Base-by-base conservation (phyloP, 805 yeast genomes). In the Candida hispaniensis region DNA sequence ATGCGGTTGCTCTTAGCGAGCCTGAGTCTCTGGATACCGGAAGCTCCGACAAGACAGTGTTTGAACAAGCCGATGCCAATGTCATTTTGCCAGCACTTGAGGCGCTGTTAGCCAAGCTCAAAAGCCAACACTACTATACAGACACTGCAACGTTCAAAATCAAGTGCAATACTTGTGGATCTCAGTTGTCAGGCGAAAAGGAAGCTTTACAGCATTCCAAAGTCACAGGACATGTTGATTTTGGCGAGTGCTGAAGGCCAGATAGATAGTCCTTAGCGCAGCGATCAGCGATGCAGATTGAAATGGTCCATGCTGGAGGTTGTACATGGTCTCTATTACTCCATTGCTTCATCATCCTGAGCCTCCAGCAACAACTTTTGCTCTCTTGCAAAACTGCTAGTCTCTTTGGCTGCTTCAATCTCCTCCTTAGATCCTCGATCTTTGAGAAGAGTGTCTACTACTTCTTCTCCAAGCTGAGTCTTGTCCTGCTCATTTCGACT, bases 141-240 rank as follows among this genome's bases (percentile, higher is more conserved):
- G 79, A 79, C 49, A 74, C 82, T 0, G 61, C 69, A 4, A 66
- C 59, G 4, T 76, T 76, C 45, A 53, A 67, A 18, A 64, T 77
- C 12, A 56, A 67, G 25, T 79, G 88, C 48, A 60, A 68, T 9
- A 61, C 56, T 2, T 79, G 91, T 49, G 63, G 66, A 14, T 47
- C 51, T 15, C 49, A 59, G 2, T 54, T 78, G 19, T 60, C 59
- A 2, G 86, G 88, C 3, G 85, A 79, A 51, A 64, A 60, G 42
- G 78, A 69, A 3, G 80, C 79, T 1, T 60, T 69, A 8, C 61
- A 63, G 41, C 91, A 79, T 54, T 82, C 85, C 4, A 63, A 64
- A 36, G 49, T 52, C 4, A 73, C 77, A 2, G 75, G 75, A 2
- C 88, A 79, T 50, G 47, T 29, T 60, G 65, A 43, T 33, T 79